A percentile compares a stretch with the other conserved stretches of the same genome.
Evolutionary conservation across 441 rosid species (phyloP).

Genomic region (Croton laevigatus): DNA sequence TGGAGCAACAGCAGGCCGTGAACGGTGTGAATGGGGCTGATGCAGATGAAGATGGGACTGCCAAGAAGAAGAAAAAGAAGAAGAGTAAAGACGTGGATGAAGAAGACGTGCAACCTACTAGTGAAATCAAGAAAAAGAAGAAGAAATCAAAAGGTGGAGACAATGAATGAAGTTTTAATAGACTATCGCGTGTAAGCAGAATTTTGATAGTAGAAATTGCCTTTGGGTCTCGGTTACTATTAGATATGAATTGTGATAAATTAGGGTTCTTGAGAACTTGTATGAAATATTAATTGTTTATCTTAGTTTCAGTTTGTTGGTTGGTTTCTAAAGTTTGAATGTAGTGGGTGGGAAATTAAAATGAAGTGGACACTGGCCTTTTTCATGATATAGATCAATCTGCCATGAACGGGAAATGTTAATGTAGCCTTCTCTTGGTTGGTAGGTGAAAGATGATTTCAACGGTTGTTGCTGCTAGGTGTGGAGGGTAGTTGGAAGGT

Average conservation of each 20-base stretch:
- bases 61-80: constrained; percentile 56
- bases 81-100: constrained; percentile 39
- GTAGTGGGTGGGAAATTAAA: not conserved
- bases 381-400: not conserved
- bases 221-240: not conserved
- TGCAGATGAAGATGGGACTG: constrained; percentile 27
- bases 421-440: too few species aligned
- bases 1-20: constrained; percentile 28
- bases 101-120: constrained; percentile 27
- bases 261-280: not conserved
- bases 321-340: not conserved
- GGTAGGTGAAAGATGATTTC: too few species aligned
- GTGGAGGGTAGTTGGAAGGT: too few species aligned
- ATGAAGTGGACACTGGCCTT: not conserved
- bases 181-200: not conserved
- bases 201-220: constrained; percentile 16
- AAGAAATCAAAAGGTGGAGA: constrained; percentile 39
- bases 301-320: not conserved
- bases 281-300: not conserved
- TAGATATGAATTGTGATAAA: constrained; percentile 1
- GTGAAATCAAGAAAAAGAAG: constrained; percentile 43
- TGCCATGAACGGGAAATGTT: not conserved
- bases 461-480: too few species aligned
- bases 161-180: constrained; percentile 21
- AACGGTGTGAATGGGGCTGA: constrained; percentile 26